Percentiles rank a stretch among this genome's conserved stretches.
phyloP scores from a whole-genome alignment of 306 rosid genomes.

The Quercus berberidifolia region DNA sequence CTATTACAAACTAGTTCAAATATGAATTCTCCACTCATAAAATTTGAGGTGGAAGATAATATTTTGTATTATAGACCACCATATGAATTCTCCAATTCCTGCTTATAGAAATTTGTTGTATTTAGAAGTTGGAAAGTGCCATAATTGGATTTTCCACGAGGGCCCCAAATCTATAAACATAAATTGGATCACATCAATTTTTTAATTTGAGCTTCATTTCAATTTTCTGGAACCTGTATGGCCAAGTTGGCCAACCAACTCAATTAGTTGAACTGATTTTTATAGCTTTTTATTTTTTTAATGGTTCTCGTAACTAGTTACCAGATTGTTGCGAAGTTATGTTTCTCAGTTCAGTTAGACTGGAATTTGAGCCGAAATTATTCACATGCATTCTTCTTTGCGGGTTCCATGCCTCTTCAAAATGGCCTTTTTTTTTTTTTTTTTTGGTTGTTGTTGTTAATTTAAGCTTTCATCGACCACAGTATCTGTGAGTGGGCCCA shows the following conservation, averaged over 20 bases:
- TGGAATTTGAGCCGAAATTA: not conserved
- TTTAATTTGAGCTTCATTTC: too few species aligned
- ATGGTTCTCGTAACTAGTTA: not conserved
- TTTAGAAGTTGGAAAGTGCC: not conserved
- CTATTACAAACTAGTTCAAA: too few species aligned
- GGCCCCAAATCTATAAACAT: not conserved
- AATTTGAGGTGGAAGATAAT: too few species aligned
- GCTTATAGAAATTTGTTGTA: not conserved
- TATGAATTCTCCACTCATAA: too few species aligned
- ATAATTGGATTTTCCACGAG: not conserved
- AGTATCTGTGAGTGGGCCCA: not conserved
- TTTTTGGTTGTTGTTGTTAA: not conserved
- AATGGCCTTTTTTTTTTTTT: not conserved
- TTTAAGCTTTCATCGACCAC: not conserved
- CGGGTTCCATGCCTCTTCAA: not conserved
- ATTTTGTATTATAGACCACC: too few species aligned
- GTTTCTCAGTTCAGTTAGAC: not conserved
- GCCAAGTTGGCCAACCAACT: not conserved
- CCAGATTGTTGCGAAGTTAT: not conserved
- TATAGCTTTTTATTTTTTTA: not conserved
- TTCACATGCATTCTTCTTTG: not conserved
- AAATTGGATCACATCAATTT: not conserved
- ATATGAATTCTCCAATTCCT: too few species aligned
- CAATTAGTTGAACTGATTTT: not conserved
- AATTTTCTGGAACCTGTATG: not conserved